Base-by-base conservation (phyloP, 2,329 filamentous ascomycete species). In the Trichoderma sp. region DNA sequence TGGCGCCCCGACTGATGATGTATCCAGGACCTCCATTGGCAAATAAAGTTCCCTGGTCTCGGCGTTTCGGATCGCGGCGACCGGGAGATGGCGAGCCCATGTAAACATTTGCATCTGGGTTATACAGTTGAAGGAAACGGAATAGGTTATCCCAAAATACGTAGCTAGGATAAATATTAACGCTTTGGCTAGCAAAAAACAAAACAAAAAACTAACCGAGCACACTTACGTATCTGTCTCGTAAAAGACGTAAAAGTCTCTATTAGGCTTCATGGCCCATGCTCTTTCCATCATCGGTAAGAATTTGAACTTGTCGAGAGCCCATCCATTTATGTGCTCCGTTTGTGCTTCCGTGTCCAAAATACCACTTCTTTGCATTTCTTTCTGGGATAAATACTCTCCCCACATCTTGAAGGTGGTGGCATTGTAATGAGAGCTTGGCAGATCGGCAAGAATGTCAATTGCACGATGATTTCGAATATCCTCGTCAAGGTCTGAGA, bases 291-390 rank as follows among this genome's bases (percentile, higher is more conserved):
- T 78, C 81, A 86, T 85, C 52, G 86, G 84, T 31, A 88, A 74
- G 71, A 87, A 87, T 74, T 88, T 88, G 80, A 83, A 87, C 74
- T 85, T 85, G 76, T 88, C 86, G 49, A 87, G 79, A 24, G 77
- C 81, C 86, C 86, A 87, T 1, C 85, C 85, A 37, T 75, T 79
- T 70, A 78, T 78, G 49, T 70, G 79, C 76, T 65, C 71, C 33
- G 71, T 77, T 24, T 73, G 74, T 70, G 76, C 74, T 66, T 71
- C 76, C 65, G 74, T 68, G 24, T 77, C 76, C 2, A 81, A 73
- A 16, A 76, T 77, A 40, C 77, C 78, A 13, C 78, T 79, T 5
- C 72, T 72, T 10, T 73, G 72, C 74, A 81, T 77, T 68, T 76
- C 75, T 61, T 75, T 75, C 73, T 85, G 81, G 61, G 78, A 78